Evolutionary conservation across 2,329 filamentous ascomycete genomes (phyloP), one percentile per base, ranked within the genome.

Genomic region (Orbilia ellipsospora): DNA sequence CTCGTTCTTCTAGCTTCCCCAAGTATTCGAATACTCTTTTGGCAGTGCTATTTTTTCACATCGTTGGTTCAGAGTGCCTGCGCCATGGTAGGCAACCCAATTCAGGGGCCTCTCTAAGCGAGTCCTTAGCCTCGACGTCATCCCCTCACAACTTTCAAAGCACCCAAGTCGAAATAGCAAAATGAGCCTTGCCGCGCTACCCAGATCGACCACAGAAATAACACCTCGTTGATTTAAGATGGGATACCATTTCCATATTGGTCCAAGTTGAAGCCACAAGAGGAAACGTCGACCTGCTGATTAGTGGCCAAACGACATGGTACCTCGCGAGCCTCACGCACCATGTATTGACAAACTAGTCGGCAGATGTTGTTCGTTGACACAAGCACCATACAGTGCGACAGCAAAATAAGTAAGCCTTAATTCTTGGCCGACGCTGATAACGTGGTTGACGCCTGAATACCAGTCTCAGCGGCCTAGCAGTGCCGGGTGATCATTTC

Each of bases 401-500:
- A n/a, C 44, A 36, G 10, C 5, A 36, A 36, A 36, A 10, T 10
- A 36, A 36, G 5, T 36, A 36, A 36, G 31, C 31, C 31, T 36
- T 36, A 6, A 36, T 36, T 36, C 31, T 36, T 36, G 2, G 31
- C 31, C 31, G 31, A 36, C 31, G 31, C 31, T 36, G 10, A 36
- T 36, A 36, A 36, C 6, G 31, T 10, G 31, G 31, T 36, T 36
- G 31, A 7, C 31, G 31, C 31, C 31, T 36, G 31, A 36, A 36
- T 36, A 36, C 4, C 28, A 10, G 31, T 36, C 31, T 51, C 31
- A 18, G 62, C 26, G 48, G 68, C 61, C 68, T 72, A 66, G 62
- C 62, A 51, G 13, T 67, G 56, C 56, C 56, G 26, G 69, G 42
- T 67, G 56, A 73, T 73, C 69, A 63, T 73, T 73, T 66, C 69